Conservation (phyloP, 306 rosid genomes). For the Dalbergia cultrata region DNA sequence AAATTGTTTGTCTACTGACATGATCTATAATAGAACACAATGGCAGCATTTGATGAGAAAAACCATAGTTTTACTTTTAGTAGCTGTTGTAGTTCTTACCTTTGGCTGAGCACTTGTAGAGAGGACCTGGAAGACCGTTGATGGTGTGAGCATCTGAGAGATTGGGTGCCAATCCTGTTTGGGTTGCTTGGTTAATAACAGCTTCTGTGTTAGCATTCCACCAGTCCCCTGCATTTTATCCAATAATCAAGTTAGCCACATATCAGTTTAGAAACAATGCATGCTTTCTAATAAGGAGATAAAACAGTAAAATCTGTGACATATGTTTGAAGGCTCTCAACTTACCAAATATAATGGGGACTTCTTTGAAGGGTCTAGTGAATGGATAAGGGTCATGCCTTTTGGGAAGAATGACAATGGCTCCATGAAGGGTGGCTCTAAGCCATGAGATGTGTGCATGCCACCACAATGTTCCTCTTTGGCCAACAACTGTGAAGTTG, state of each 20-base stretch:
- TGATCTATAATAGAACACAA: no score
- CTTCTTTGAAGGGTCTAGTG: slow-evolving; percentile 68
- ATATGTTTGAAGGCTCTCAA: slow-evolving; percentile 19
- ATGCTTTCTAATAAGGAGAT: background rate
- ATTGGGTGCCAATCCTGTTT: slow-evolving; percentile 74
- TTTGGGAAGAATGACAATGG: slow-evolving; percentile 80
- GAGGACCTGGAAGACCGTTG: slow-evolving; percentile 82
- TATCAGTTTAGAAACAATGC: slow-evolving; percentile 2
- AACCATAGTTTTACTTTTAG: background rate
- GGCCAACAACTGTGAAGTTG: slow-evolving; percentile 70
- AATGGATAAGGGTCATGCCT: slow-evolving; percentile 70
- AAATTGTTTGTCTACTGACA: no score
- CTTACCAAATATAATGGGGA: slow-evolving; percentile 72
- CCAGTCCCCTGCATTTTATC: slow-evolving; percentile 70
- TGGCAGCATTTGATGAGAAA: no score
- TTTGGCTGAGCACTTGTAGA: slow-evolving; percentile 66
- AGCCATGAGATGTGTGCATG: slow-evolving; percentile 90
- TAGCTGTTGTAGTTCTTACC: slow-evolving; percentile 39
- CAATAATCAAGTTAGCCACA: background rate
- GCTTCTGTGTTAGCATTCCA: slow-evolving; percentile 83
- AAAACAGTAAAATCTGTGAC: background rate
- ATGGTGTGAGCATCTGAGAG: slow-evolving; percentile 75
- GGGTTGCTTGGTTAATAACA: slow-evolving; percentile 69
- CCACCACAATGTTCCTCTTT: slow-evolving; percentile 80
- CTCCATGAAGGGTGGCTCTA: slow-evolving; percentile 69